A percentile compares a stretch with the other conserved stretches of the same genome.
Conservation (phyloP, 1,284 basidiomycete genomes). For the Austroboletus novae-zelandiae region DNA sequence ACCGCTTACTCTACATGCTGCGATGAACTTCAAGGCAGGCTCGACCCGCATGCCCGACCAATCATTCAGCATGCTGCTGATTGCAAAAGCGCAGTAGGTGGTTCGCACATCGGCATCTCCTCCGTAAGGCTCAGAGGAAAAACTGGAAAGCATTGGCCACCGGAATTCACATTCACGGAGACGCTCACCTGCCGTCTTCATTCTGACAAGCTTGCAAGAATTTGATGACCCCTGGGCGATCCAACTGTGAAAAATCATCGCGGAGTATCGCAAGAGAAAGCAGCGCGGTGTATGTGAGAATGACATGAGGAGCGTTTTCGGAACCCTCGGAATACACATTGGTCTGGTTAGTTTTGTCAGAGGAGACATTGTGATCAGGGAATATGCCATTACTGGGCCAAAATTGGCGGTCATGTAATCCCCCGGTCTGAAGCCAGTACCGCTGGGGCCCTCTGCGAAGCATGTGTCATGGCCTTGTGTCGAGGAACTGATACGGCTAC, state of each 20-base stretch:
- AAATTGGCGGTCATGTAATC: conserved; percentile 53
- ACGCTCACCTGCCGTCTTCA: conserved; percentile 72
- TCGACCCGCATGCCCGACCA: conserved; percentile 72
- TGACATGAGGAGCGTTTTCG: conserved; percentile 77
- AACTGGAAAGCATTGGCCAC: conserved; percentile 45
- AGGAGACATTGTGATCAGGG: too few relatives aligned
- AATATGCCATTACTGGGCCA: conserved; percentile 2
- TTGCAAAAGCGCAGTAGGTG: conserved; percentile 85
- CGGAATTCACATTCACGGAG: not conserved
- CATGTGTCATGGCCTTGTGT: not conserved
- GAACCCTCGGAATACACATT: conserved; percentile 38
- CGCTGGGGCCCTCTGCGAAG: conserved; percentile 44
- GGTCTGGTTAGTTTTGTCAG: conserved; percentile 18
- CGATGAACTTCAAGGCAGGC: conserved; percentile 61
- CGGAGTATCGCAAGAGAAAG: conserved; percentile 77
- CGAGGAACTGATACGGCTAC: conserved; percentile 16
- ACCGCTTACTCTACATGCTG: conserved; percentile 59
- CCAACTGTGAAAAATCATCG: conserved; percentile 72
- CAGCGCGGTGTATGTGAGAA: conserved; percentile 90
- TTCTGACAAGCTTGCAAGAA: conserved; percentile 75
- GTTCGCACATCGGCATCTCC: conserved; percentile 79
- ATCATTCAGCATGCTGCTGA: conserved; percentile 75
- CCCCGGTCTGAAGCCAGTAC: conserved; percentile 77
- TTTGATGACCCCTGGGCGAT: conserved; percentile 57
- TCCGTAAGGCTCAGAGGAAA: conserved; percentile 67